phyloP scores from a whole-genome alignment of 805 yeast species.

The Metschnikowia similis region DNA sequence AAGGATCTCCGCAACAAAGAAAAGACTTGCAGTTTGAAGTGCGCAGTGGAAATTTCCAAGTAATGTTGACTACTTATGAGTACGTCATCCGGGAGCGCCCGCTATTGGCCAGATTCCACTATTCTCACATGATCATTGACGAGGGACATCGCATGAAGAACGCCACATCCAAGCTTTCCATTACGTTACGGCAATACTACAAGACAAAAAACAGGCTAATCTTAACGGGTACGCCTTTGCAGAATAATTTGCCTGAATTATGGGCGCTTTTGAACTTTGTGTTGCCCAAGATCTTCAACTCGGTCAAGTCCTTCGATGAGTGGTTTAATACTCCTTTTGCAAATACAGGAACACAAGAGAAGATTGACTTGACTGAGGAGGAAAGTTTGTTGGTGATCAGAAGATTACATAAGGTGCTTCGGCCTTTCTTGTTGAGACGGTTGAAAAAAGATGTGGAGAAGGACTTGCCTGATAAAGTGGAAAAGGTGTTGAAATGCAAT shows the following conservation, averaged over 20 bases:
- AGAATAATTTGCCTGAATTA: conserved; percentile 77
- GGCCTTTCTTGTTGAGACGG: conserved; percentile 82
- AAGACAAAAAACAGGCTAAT: conserved; percentile 73
- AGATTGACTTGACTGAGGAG: conserved; percentile 79
- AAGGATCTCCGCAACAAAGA: conserved; percentile 74
- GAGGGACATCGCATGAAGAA: conserved; percentile 91
- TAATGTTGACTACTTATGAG: conserved; percentile 75
- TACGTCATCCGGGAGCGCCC: conserved; percentile 77
- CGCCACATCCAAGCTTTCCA: conserved; percentile 67
- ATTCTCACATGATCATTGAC: conserved; percentile 87
- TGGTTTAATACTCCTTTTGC: conserved; percentile 91
- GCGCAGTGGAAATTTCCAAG: conserved; percentile 67
- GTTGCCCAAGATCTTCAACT: conserved; percentile 77
- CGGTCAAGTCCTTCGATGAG: conserved; percentile 81
- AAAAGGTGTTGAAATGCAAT: conserved; percentile 76
- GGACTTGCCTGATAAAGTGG: conserved; percentile 80
- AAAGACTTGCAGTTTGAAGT: conserved; percentile 61
- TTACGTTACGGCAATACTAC: conserved; percentile 66
- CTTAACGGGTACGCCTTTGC: conserved; percentile 85
- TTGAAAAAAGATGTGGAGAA: conserved; percentile 84
- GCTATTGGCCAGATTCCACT: conserved; percentile 59
- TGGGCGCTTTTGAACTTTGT: conserved; percentile 84
- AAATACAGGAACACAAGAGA: conserved; percentile 77
- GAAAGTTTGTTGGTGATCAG: conserved; percentile 76
- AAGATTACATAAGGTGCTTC: conserved; percentile 79